Percentiles rank a stretch among this genome's conserved stretches.
phyloP scores from a whole-genome alignment of 306 rosid genomes.

The Gastrolobium bilobum region DNA sequence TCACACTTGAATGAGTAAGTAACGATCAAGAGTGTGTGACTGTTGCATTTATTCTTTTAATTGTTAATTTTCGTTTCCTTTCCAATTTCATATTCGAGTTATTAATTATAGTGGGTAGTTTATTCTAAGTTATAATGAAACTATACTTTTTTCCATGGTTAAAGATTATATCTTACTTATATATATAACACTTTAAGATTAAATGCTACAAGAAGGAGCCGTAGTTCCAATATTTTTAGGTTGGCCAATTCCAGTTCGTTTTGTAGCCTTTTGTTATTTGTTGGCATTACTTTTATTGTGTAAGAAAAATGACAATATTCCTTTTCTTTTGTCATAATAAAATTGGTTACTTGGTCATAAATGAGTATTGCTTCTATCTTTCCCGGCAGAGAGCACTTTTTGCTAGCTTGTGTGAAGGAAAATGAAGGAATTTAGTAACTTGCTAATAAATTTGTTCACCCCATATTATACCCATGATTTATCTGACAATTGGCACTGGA shows the following conservation, averaged over 20 bases:
- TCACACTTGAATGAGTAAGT: conserved; percentile 25
- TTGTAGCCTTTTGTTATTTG: conserved; percentile 7
- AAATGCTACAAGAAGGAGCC: background rate
- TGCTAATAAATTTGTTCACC: conserved; percentile 1
- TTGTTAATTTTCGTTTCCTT: conserved; percentile 23
- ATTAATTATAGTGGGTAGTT: background rate
- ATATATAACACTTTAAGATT: background rate
- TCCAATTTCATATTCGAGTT: conserved; percentile 29
- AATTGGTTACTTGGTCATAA: conserved; percentile 9
- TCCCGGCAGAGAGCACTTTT: background rate
- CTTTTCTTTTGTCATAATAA: conserved; percentile 3
- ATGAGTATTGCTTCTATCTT: background rate
- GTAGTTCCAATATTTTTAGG: conserved; percentile 22
- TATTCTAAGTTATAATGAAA: conserved; percentile 1
- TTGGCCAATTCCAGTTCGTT: conserved; percentile 10
- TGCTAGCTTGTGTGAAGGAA: conserved; percentile 3
- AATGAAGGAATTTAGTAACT: background rate
- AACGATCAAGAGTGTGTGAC: conserved; percentile 21
- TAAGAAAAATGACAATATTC: conserved; percentile 11
- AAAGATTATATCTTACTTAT: conserved; percentile 11
- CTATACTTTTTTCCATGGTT: background rate
- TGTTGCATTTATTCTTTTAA: conserved; percentile 29
- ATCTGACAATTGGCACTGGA: conserved; percentile 11
- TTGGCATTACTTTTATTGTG: background rate
- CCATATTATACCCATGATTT: background rate